Evolutionary conservation across 192 early-diverging fungal species (phyloP).

Genomic region (Coemansia sp.): DNA sequence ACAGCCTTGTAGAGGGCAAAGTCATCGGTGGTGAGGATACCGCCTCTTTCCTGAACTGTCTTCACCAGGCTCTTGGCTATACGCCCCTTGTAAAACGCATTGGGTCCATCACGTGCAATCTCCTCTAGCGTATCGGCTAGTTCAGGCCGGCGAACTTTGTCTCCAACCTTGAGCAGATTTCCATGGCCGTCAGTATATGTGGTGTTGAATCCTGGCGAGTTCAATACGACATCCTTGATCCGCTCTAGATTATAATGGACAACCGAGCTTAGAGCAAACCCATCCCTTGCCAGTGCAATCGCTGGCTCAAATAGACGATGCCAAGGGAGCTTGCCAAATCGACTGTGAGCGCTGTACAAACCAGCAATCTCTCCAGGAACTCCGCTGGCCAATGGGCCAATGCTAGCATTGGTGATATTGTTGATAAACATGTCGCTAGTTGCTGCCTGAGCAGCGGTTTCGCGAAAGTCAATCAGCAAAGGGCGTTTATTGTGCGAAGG

Average conservation of each 20-base stretch:
- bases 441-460: constrained; percentile 75
- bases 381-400: constrained; percentile 72
- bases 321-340: constrained; percentile 86
- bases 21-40: constrained; percentile 77
- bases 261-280: constrained; percentile 61
- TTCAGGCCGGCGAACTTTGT: constrained; percentile 60
- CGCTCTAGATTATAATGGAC: constrained; percentile 50
- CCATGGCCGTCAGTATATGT: constrained; percentile 70
- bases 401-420: constrained; percentile 66
- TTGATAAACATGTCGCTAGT: constrained; percentile 77
- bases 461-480: constrained; percentile 85
- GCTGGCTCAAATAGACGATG: constrained; percentile 72
- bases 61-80: constrained; percentile 72
- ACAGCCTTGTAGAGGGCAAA: constrained; percentile 66
- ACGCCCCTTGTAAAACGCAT: constrained; percentile 60
- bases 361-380: constrained; percentile 91
- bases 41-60: constrained; percentile 63
- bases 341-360: constrained; percentile 73
- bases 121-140: constrained; percentile 65
- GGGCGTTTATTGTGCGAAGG: constrained; percentile 54
- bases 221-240: constrained; percentile 21
- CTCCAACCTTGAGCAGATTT: constrained; percentile 64
- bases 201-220: constrained; percentile 49
- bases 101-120: constrained; percentile 62
- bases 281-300: constrained; percentile 71